Conservation (phyloP, 2,329 filamentous ascomycete genomes). For the Fusarium chaquense region DNA sequence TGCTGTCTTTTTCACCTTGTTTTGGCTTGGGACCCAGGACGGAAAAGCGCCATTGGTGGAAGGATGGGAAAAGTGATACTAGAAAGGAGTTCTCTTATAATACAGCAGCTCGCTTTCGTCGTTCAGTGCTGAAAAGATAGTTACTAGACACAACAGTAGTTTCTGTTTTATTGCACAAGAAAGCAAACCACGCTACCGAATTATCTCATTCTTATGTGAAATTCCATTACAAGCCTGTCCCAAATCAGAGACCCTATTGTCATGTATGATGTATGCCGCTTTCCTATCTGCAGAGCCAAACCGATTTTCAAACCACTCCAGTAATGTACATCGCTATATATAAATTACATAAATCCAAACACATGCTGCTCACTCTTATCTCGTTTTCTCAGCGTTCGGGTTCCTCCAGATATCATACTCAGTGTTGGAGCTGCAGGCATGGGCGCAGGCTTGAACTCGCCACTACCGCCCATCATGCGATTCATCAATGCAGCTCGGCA, state of each 20-base stretch:
- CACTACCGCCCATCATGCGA: conserved; percentile 54
- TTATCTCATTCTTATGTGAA: neutral
- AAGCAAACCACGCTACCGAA: neutral
- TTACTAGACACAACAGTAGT: neutral
- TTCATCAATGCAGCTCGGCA: conserved; percentile 59
- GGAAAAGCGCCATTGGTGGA: conserved; percentile 24
- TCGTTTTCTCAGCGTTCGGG: conserved; percentile 44
- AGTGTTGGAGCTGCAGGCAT: conserved; percentile 12
- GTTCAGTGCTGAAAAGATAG: neutral
- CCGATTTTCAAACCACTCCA: neutral
- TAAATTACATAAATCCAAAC: conserved; percentile 4
- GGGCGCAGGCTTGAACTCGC: conserved; percentile 31
- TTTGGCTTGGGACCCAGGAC: conserved; percentile 19
- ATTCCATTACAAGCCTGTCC: neutral
- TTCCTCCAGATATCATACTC: conserved; percentile 18
- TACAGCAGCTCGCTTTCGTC: neutral
- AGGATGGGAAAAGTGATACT: conserved; percentile 8
- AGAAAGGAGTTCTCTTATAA: conserved; percentile 23
- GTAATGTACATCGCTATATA: conserved; percentile 6
- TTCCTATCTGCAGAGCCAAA: conserved; percentile 1
- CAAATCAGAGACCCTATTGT: neutral
- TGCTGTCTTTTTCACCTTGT: conserved; percentile 4
- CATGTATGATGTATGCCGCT: neutral
- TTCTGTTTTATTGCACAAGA: neutral
- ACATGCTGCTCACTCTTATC: conserved; percentile 18